Evolutionary conservation across 169 alveolate species (phyloP).

Genomic region (Condylostoma magnum): DNA sequence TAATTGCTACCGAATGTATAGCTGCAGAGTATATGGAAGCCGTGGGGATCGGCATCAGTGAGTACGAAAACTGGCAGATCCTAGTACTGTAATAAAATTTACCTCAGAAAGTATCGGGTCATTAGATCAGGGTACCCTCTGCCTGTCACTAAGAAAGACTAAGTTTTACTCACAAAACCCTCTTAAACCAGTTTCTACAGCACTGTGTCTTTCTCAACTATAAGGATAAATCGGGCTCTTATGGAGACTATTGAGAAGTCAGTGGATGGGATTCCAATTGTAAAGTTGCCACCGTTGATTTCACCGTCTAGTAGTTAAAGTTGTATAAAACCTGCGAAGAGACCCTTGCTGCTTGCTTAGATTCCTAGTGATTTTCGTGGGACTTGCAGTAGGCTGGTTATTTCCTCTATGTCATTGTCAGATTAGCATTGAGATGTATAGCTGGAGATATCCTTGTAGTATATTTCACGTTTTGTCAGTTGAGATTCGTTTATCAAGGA

Average conservation of each 20-base stretch:
- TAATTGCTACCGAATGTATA: constrained; percentile 18
- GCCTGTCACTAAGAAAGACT: constrained; percentile 6
- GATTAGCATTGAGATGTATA: constrained; percentile 5
- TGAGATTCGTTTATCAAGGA: not conserved
- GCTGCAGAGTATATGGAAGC: constrained; percentile 12
- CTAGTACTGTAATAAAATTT: not conserved
- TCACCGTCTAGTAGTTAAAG: not conserved
- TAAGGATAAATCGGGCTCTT: constrained; percentile 18
- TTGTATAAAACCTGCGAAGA: not conserved
- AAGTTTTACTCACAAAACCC: not conserved
- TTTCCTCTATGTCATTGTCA: constrained; percentile 3
- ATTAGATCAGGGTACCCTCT: constrained; percentile 29
- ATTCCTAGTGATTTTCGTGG: constrained; percentile 22
- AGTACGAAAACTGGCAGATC: constrained; percentile 19
- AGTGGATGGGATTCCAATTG: not conserved
- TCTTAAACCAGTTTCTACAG: constrained; percentile 11
- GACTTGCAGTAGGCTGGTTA: not conserved
- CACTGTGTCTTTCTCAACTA: constrained; percentile 33
- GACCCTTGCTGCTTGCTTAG: constrained; percentile 10
- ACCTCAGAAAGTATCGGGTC: not conserved
- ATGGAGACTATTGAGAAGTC: not conserved
- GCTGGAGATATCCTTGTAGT: not conserved
- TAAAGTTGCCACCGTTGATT: not conserved
- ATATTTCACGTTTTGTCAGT: constrained; percentile 30
- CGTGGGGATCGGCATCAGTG: constrained; percentile 32